Conservation (phyloP, 192 early-diverging fungal species). For the Backusella luteola region DNA sequence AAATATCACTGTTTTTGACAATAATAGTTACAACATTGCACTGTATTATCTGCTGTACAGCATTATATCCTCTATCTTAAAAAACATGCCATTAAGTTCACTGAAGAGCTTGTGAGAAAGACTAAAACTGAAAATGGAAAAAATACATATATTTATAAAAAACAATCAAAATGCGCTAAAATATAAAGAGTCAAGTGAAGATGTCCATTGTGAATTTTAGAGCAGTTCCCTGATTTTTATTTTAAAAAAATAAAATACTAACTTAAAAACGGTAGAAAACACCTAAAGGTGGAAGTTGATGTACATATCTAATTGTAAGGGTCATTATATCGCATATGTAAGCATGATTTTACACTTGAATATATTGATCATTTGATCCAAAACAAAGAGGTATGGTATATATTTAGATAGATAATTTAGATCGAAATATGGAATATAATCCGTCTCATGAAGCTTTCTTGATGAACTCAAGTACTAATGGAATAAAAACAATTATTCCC, state of each 20-base stretch:
- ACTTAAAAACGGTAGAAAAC: not conserved
- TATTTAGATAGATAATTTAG: not conserved
- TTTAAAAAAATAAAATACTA: not conserved
- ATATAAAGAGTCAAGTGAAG: not conserved
- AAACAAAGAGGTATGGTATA: not conserved
- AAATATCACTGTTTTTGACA: not conserved
- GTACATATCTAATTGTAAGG: not conserved
- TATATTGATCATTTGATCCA: not conserved
- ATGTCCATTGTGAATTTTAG: not conserved
- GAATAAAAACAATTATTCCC: not conserved
- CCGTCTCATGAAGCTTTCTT: too few species aligned
- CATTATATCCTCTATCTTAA: not conserved
- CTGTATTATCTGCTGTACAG: not conserved
- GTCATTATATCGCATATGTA: not conserved
- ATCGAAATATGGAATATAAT: not conserved
- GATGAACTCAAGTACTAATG: not conserved
- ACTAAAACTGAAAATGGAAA: not conserved
- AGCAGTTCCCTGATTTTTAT: not conserved
- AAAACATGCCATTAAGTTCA: not conserved
- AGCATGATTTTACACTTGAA: not conserved
- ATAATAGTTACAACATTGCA: not conserved
- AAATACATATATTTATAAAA: not conserved
- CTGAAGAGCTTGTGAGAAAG: not conserved
- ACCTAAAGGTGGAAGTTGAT: not conserved
- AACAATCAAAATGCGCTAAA: not conserved